phyloP scores from a whole-genome alignment of 148 eudicot species.

The Oxyria digyna region DNA sequence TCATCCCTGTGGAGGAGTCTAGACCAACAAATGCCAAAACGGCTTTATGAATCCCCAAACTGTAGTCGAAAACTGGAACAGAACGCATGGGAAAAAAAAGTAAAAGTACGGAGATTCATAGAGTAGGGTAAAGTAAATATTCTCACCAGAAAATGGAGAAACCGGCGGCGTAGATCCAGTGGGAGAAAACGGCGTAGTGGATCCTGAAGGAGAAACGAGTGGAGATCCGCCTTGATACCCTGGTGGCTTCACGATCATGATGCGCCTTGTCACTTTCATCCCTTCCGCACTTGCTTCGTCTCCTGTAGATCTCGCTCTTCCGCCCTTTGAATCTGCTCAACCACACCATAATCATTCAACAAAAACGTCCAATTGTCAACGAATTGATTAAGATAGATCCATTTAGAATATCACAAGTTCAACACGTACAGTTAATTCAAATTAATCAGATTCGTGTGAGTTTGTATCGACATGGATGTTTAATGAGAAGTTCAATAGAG shows the following conservation, averaged over 20 bases:
- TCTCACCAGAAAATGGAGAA: slow-evolving; percentile 40
- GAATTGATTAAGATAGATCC: not conserved
- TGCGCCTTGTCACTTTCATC: slow-evolving; percentile 27
- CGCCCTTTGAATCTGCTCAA: slow-evolving; percentile 3
- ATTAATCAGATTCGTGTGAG: not conserved
- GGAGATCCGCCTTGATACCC: slow-evolving; percentile 17
- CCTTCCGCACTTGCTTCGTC: slow-evolving; percentile 17
- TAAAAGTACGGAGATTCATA: not conserved
- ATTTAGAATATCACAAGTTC: not conserved
- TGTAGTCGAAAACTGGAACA: not conserved
- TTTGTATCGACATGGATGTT: not conserved
- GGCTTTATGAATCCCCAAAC: not conserved
- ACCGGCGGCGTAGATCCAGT: slow-evolving; percentile 33
- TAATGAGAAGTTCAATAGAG: not conserved
- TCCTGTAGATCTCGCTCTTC: slow-evolving; percentile 19
- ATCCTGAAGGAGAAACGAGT: slow-evolving; percentile 1
- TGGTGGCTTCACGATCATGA: slow-evolving; percentile 35
- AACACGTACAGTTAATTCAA: not conserved
- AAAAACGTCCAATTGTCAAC: not conserved
- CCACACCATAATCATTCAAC: not conserved
- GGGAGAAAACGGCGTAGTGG: slow-evolving; percentile 19
- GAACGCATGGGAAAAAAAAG: not conserved
- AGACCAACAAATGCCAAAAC: not conserved
- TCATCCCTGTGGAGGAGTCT: not conserved
- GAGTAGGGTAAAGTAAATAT: not conserved